These are phyloP conservation scores for Plasmodium cynomolgi DNA, from an alignment of 169 alveolate genomes.

Conservation along the genomic window DNA sequence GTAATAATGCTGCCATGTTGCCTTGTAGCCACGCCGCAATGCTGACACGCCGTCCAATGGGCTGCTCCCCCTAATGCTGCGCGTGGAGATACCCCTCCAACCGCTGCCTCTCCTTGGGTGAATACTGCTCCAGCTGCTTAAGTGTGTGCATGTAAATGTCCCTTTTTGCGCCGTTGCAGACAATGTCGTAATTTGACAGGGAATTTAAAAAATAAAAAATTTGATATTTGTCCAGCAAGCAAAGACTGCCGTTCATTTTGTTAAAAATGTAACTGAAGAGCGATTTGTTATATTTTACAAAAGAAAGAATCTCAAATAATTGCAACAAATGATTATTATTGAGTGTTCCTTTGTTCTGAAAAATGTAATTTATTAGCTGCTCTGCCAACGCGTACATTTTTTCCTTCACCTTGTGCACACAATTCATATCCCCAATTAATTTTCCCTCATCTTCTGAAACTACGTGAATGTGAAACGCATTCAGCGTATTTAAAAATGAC, in stretches of 20 bases:
- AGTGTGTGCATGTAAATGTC: not conserved
- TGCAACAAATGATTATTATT: constrained; percentile 57
- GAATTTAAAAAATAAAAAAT: constrained; percentile 47
- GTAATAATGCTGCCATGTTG: not conserved
- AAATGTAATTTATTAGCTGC: constrained; percentile 72
- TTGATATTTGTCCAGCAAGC: constrained; percentile 60
- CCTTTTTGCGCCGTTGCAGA: constrained; percentile 34
- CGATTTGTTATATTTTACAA: constrained; percentile 57
- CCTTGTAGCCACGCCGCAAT: not conserved
- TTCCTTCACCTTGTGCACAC: constrained; percentile 19
- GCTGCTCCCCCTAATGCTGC: not conserved
- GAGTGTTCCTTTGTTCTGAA: constrained; percentile 38
- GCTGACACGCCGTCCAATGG: not conserved
- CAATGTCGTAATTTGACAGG: constrained; percentile 42
- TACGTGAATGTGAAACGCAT: constrained; percentile 32
- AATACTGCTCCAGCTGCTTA: constrained; percentile 31
- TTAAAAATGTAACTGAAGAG: constrained; percentile 61
- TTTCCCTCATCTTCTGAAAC: not conserved
- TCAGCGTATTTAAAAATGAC: constrained; percentile 21
- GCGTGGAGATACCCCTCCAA: constrained; percentile 27
- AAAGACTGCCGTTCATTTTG: constrained; percentile 34
- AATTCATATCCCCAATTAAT: not conserved
- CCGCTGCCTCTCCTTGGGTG: constrained; percentile 20
- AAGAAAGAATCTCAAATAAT: constrained; percentile 62
- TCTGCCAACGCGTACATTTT: constrained; percentile 53